These are phyloP conservation scores for Lagenaria siceraria DNA, from an alignment of 306 rosid species.

Conservation along the genomic window DNA sequence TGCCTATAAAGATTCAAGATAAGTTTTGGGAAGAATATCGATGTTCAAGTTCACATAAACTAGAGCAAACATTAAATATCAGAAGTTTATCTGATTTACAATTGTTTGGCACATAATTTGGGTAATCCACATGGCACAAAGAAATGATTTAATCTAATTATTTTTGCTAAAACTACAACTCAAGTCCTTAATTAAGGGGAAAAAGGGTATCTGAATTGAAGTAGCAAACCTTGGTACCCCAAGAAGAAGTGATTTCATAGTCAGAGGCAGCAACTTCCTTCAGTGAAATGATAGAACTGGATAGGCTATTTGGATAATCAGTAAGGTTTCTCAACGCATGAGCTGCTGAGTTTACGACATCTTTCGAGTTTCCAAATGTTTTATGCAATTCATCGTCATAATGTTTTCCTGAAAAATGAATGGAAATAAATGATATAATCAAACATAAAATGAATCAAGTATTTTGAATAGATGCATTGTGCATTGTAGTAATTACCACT, in stretches of 20 bases:
- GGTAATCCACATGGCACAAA: not conserved
- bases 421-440: not conserved
- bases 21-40: not conserved
- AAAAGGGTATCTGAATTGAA: not conserved
- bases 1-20: not conserved
- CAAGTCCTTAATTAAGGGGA: not conserved
- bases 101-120: not conserved
- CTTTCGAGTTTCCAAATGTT: conserved; percentile 5
- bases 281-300: not conserved
- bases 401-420: not conserved
- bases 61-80: not conserved
- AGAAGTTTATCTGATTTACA: not conserved
- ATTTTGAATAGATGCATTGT: not conserved
- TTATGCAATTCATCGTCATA: not conserved
- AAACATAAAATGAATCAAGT: not conserved
- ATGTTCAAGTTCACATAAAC: not conserved
- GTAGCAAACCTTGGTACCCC: conserved; percentile 15
- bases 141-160: not conserved
- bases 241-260: conserved; percentile 3
- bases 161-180: not conserved
- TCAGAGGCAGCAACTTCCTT: conserved; percentile 8
- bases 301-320: not conserved
- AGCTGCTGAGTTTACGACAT: not conserved
- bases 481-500: not conserved
- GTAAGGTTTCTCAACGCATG: not conserved